Evolutionary conservation across 176 grass and related monocot genomes (phyloP).

Genomic region (Oryza meridionalis): DNA sequence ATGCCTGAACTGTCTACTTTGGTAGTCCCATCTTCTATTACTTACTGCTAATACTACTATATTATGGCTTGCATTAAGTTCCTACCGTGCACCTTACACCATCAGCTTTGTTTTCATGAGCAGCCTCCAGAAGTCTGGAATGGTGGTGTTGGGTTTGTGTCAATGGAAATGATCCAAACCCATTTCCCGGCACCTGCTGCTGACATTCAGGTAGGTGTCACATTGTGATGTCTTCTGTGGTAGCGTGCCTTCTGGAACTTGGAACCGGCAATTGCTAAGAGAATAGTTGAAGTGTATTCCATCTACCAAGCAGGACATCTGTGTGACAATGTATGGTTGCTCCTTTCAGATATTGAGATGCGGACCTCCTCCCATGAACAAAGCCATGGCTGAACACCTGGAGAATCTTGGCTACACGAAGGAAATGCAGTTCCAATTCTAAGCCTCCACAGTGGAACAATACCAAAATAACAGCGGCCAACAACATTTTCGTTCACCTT

Average conservation of each 20-base stretch:
- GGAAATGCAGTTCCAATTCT: slow-evolving; percentile 99
- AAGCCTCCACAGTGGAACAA: neutral
- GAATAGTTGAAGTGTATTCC: neutral
- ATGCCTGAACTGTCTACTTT: neutral
- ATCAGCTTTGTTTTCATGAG: neutral
- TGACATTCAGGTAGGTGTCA: slow-evolving; percentile 73
- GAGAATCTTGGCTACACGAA: slow-evolving; percentile 85
- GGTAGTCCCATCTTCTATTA: neutral
- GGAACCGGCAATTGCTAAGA: neutral
- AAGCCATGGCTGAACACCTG: slow-evolving; percentile 83
- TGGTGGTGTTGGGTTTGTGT: slow-evolving; percentile 85
- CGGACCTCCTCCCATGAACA: slow-evolving; percentile 97
- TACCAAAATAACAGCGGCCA: slow-evolving; percentile 9
- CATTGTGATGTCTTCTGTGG: neutral
- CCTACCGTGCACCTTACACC: neutral
- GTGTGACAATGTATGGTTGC: neutral
- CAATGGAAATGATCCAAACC: slow-evolving; percentile 88
- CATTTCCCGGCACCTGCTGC: slow-evolving; percentile 71
- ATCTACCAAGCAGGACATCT: neutral
- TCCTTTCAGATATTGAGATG: slow-evolving; percentile 84
- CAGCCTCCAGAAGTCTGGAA: slow-evolving; percentile 83
- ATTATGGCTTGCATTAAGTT: neutral
- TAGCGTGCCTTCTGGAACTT: neutral
- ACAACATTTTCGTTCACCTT: neutral
- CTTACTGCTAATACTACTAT: neutral